Percentiles rank a stretch among this genome's conserved stretches.
Conservation (phyloP, 164 flowering plant species). For the grape (Vitis vinifera) region DNA sequence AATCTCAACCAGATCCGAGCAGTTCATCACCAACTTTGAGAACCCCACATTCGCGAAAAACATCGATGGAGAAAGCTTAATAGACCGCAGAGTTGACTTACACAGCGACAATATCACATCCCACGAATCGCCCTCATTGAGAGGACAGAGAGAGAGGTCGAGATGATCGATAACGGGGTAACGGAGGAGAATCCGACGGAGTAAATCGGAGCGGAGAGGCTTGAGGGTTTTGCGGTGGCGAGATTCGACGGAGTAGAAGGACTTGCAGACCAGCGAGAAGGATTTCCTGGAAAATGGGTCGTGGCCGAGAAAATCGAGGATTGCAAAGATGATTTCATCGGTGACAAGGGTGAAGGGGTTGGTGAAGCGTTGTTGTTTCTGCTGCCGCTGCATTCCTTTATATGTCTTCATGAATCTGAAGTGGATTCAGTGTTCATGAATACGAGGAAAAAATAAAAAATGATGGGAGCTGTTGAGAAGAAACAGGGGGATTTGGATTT, state of each 20-base stretch:
- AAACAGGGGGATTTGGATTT: too few relatives aligned
- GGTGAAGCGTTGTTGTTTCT: not conserved
- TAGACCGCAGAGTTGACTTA: conserved; percentile 29
- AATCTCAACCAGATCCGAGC: conserved; percentile 49
- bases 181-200: conserved; percentile 28
- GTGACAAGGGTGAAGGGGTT: conserved; percentile 22
- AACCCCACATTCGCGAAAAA: conserved; percentile 49
- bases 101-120: conserved; percentile 21
- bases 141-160: conserved; percentile 65
- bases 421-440: too few relatives aligned
- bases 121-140: conserved; percentile 42
- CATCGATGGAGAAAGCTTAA: conserved; percentile 60
- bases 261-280: conserved; percentile 51
- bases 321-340: conserved; percentile 36
- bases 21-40: conserved; percentile 34
- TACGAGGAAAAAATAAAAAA: too few relatives aligned
- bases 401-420: too few relatives aligned
- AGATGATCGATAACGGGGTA: conserved; percentile 40
- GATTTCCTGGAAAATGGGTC: conserved; percentile 44
- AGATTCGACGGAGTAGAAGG: conserved; percentile 45
- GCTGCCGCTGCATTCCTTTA: not conserved
- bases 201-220: conserved; percentile 43
- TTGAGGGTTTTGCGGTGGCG: conserved; percentile 45
- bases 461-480: too few relatives aligned
- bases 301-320: conserved; percentile 46